Evolutionary conservation across 1,139 yeast species (phyloP).

Genomic region (Candida anutae): DNA sequence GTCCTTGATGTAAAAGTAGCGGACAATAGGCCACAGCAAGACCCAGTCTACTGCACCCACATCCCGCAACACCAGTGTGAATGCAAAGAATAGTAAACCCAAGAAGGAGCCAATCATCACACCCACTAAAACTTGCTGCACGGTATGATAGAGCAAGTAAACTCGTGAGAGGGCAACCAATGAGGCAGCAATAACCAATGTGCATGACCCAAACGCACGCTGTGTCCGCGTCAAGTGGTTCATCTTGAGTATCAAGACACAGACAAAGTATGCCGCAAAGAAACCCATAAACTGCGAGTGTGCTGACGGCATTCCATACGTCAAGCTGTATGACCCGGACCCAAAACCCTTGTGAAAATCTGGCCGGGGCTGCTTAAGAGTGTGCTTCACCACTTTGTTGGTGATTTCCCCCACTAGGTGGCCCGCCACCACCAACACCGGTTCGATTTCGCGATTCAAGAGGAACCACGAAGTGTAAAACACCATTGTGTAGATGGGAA

Average conservation of each 20-base stretch:
- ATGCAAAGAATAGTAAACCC: slow-evolving; percentile 53
- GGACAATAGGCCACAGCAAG: slow-evolving; percentile 39
- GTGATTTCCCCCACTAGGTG: slow-evolving; percentile 72
- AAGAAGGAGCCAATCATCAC: slow-evolving; percentile 49
- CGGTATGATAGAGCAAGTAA: slow-evolving; percentile 69
- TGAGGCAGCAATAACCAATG: slow-evolving; percentile 22
- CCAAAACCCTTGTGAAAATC: slow-evolving; percentile 45
- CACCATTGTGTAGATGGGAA: slow-evolving; percentile 77
- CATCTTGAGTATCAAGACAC: slow-evolving; percentile 29
- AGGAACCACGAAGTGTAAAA: slow-evolving; percentile 82
- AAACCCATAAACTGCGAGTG: slow-evolving; percentile 95
- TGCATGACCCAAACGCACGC: slow-evolving; percentile 15
- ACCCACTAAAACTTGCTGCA: slow-evolving; percentile 71
- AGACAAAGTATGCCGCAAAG: slow-evolving; percentile 55
- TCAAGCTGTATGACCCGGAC: slow-evolving; percentile 40
- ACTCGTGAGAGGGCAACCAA: slow-evolving; percentile 70
- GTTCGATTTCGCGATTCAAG: slow-evolving; percentile 76
- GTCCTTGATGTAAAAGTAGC: slow-evolving; percentile 49
- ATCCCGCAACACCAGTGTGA: slow-evolving; percentile 47
- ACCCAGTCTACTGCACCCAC: slow-evolving; percentile 56
- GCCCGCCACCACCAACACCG: slow-evolving; percentile 77
- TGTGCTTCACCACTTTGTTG: slow-evolving; percentile 59
- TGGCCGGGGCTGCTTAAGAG: slow-evolving; percentile 73
- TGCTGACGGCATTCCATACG: slow-evolving; percentile 96
- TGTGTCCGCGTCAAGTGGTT: slow-evolving; percentile 13